These are phyloP conservation scores for Rhododendron mucronatum DNA, from an alignment of 148 eudicot genomes.

Conservation along the genomic window DNA sequence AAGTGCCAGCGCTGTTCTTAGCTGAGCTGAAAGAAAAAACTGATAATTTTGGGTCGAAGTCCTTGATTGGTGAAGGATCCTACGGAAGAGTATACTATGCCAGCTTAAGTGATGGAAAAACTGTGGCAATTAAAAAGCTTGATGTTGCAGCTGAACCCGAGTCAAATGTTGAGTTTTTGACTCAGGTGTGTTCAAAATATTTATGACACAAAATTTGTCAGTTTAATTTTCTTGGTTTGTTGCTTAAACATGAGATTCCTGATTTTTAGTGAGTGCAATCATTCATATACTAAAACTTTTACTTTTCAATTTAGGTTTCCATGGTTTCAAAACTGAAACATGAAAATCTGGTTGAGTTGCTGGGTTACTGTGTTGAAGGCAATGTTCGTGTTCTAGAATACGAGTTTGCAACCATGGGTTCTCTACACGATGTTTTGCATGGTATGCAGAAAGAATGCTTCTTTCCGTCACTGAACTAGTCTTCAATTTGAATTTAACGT, in stretches of 20 bases:
- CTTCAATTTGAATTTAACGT: background rate
- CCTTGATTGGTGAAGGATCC: conserved; percentile 90
- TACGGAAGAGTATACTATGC: conserved; percentile 84
- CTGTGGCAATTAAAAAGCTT: conserved; percentile 79
- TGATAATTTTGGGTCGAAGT: conserved; percentile 68
- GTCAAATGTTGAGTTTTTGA: conserved; percentile 57
- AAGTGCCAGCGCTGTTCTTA: conserved; percentile 55
- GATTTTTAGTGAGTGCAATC: background rate
- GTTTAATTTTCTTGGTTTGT: background rate
- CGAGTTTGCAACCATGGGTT: conserved; percentile 87
- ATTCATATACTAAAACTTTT: background rate
- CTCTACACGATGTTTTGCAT: conserved; percentile 79
- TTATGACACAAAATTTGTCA: background rate
- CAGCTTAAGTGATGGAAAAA: conserved; percentile 46
- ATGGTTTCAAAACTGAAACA: conserved; percentile 74
- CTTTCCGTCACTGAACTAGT: background rate
- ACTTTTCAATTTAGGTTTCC: conserved; percentile 47
- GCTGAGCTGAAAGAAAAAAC: conserved; percentile 75
- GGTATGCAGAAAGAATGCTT: conserved; percentile 31
- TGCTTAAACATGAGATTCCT: background rate
- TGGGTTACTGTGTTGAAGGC: conserved; percentile 78
- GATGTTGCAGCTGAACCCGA: conserved; percentile 70
- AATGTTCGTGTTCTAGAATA: conserved; percentile 62
- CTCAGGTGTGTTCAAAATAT: conserved; percentile 48
- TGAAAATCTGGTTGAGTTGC: conserved; percentile 76